A percentile compares a stretch with the other conserved stretches of the same genome.
Conservation (phyloP, 768 basidiomycete genomes). For the Naganishia vishniacii region DNA sequence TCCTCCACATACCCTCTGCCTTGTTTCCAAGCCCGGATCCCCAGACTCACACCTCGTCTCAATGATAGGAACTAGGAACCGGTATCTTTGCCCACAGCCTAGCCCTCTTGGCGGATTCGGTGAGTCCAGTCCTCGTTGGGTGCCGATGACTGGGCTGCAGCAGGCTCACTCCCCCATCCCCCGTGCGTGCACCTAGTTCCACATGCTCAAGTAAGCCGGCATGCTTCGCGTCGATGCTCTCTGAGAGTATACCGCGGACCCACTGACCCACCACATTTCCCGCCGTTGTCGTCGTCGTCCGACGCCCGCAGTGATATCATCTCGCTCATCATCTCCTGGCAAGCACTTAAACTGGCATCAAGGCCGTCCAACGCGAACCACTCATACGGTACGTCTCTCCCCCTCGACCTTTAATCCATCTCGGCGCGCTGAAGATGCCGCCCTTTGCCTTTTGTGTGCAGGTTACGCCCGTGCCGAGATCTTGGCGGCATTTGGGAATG, state of each 20-base stretch:
- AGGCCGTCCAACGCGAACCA: conserved; percentile 28
- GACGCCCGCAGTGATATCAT: conserved; percentile 66
- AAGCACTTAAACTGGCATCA: conserved; percentile 67
- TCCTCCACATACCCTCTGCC: too few relatives aligned
- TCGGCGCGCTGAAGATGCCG: too few relatives aligned
- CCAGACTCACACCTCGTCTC: too few relatives aligned
- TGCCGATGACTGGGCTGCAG: too few relatives aligned
- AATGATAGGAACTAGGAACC: conserved; percentile 9
- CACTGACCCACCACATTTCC: too few relatives aligned
- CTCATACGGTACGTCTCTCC: conserved; percentile 43
- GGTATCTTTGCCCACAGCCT: conserved; percentile 19
- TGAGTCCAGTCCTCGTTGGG: not conserved
- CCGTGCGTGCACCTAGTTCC: too few relatives aligned
- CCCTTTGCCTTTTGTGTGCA: too few relatives aligned
- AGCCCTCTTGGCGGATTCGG: conserved; percentile 8
- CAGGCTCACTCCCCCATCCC: too few relatives aligned
- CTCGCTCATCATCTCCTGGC: conserved; percentile 88
- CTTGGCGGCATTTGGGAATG: conserved; percentile 88
- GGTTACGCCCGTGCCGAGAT: conserved; percentile 89
- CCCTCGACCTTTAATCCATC: conserved; percentile 62
- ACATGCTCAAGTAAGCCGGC: conserved; percentile 85
- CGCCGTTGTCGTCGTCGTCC: too few relatives aligned
- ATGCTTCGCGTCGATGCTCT: too few relatives aligned
- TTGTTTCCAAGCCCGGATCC: too few relatives aligned
- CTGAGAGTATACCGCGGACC: not conserved